Evolutionary conservation across 2,329 filamentous ascomycete species (phyloP).

Genomic region (Trichoderma sp.): DNA sequence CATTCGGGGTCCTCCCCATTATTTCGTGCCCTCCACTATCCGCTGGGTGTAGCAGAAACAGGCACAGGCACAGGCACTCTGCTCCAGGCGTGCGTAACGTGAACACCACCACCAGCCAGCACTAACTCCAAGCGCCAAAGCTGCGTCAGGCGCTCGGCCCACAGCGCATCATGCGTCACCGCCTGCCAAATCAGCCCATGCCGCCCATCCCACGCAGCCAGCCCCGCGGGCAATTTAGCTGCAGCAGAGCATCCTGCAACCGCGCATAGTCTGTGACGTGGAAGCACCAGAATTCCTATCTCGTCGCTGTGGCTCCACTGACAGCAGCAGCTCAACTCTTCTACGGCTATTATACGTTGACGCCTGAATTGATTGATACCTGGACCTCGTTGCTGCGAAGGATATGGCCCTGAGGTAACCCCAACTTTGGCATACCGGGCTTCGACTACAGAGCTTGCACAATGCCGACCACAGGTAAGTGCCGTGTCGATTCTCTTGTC

Average conservation of each 20-base stretch:
- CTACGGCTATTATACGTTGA: neutral
- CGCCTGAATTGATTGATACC: slow-evolving; percentile 17
- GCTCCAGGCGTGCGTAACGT: neutral
- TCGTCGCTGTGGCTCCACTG: slow-evolving; percentile 19
- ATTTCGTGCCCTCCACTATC: neutral
- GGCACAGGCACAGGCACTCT: neutral
- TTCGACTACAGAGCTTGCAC: slow-evolving; percentile 25
- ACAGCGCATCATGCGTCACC: slow-evolving; percentile 19
- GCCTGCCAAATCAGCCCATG: slow-evolving; percentile 22
- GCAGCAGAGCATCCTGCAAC: neutral
- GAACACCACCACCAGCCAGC: neutral
- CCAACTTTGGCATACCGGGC: slow-evolving; percentile 16
- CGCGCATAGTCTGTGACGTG: slow-evolving; percentile 10
- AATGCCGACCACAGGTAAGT: slow-evolving; percentile 37
- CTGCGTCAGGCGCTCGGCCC: neutral
- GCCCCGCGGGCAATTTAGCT: slow-evolving; percentile 22
- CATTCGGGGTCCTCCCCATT: neutral
- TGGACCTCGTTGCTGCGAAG: slow-evolving; percentile 19
- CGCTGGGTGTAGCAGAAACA: neutral
- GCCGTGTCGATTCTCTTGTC: neutral
- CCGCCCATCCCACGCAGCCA: neutral
- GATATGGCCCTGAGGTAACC: slow-evolving; percentile 31
- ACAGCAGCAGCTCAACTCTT: slow-evolving; percentile 4
- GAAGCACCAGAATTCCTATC: slow-evolving; percentile 22
- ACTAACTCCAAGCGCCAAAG: neutral